Base-by-base conservation (phyloP, 2,329 filamentous ascomycete genomes). In the Ophiostoma piceae region DNA sequence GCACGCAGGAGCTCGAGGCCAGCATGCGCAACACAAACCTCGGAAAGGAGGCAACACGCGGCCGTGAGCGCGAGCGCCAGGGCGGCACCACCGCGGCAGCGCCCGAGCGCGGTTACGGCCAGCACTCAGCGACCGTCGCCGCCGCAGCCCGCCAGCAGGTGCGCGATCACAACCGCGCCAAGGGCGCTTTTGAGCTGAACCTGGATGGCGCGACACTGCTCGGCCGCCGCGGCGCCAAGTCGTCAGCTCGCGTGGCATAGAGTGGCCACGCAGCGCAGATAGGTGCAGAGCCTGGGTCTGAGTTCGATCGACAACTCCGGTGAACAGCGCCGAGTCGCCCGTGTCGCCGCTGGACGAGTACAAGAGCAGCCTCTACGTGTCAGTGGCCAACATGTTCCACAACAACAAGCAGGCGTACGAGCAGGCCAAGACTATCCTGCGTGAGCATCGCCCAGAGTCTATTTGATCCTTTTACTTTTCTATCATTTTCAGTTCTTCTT, bases 171-270 rank as follows among this genome's bases (percentile, higher is more conserved):
- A 85, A 87, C 70, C 85, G 84, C 73, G 88, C 91, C 74, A 91
- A 90, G 79, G 93, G 92, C 41, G 88, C 91, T 0, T 99, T 99
- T 74, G 95, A 99, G 79, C 85, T 99, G 66, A 97, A 88, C 76
- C 82, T 99, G 51, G 92, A 96, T 74, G 95, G 95, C 70, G 92
- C 95, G 0, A 98, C 94, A 1, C 80, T 99, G 68, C 82, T 99
- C 4, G 94, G 94, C 41, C 87, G 94, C 75, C 81, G 87, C 71
- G 83, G 82, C 29, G 82, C 84, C 74, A 87, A 88, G 75, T 79
- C 85, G 64, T 78, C 83, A 32, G 80, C 83, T 71, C 81, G 77
- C 41, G 81, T 81, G 65, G 81, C 76, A 69, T 79, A 74, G 75
- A 69, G 35, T 67, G 69, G 37, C 16, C 43, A 47, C 22, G 41